Evolutionary conservation across 345 rosid species (phyloP).

Genomic region (Abelmoschus esculentus): DNA sequence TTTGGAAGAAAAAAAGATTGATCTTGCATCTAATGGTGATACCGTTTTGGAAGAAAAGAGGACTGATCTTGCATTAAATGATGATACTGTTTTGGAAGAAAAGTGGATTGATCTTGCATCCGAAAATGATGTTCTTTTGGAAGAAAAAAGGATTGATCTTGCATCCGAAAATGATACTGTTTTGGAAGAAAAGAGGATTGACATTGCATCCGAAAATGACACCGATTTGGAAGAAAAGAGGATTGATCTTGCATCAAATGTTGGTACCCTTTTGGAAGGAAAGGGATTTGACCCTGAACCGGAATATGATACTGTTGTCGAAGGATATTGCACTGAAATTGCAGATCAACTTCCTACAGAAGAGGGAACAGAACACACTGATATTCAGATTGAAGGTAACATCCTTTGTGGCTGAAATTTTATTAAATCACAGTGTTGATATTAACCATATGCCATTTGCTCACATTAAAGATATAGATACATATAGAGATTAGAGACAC

Average conservation of each 20-base stretch:
- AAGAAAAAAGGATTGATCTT: slow-evolving; percentile 24
- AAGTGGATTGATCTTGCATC: slow-evolving; percentile 20
- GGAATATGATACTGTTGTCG: slow-evolving; percentile 6
- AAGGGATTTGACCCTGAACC: slow-evolving; percentile 23
- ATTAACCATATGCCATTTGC: neutral
- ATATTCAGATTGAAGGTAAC: slow-evolving; percentile 48
- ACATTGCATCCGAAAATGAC: slow-evolving; percentile 19
- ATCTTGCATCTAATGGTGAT: slow-evolving; percentile 9
- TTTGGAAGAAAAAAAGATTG: slow-evolving; percentile 18
- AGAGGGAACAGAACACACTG: slow-evolving; percentile 28
- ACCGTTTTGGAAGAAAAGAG: slow-evolving; percentile 17
- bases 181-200: slow-evolving; percentile 24
- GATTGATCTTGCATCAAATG: slow-evolving; percentile 14
- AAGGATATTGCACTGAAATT: slow-evolving; percentile 12
- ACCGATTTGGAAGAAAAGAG: slow-evolving; percentile 21
- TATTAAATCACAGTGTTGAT: neutral
- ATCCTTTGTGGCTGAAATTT: neutral
- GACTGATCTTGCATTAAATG: slow-evolving; percentile 9
- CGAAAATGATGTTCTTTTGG: slow-evolving; percentile 11
- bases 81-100: slow-evolving; percentile 12
- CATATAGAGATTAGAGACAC: neutral
- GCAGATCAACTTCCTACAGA: slow-evolving; percentile 21
- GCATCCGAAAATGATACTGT: slow-evolving; percentile 7
- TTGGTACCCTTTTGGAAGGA: slow-evolving; percentile 15
- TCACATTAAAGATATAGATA: neutral